A percentile compares a stretch with the other conserved stretches of the same genome.
Conservation (phyloP, 202 grass and related monocot species). For the Bolboschoenoplectus hybrid region DNA sequence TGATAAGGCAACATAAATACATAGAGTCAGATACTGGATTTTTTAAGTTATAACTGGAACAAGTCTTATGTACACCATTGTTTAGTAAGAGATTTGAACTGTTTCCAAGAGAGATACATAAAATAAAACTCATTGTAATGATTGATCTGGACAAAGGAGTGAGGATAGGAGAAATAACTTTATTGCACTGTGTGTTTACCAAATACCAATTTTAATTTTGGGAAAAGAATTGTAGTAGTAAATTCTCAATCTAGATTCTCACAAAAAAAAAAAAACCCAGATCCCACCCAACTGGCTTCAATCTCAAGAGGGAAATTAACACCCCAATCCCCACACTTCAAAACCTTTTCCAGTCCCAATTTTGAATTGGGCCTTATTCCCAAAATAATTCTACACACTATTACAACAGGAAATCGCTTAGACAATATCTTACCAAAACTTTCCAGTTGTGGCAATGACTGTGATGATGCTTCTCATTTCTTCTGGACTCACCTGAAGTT, state of each 20-base stretch:
- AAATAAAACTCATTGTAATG: not conserved
- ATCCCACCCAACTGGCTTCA: not conserved
- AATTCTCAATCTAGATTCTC: not conserved
- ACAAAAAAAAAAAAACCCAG: not conserved
- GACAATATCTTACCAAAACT: slow-evolving; percentile 75
- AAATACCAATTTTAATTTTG: slow-evolving; percentile 18
- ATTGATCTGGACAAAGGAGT: not conserved
- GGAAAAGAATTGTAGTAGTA: not conserved
- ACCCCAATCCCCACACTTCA: not conserved
- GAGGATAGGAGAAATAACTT: not conserved
- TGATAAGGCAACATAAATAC: slow-evolving; percentile 51
- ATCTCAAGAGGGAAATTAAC: not conserved
- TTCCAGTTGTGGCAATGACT: slow-evolving; percentile 78
- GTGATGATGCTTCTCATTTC: slow-evolving; percentile 86
- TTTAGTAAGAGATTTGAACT: not conserved
- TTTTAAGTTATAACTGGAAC: not conserved
- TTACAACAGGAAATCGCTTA: slow-evolving; percentile 5
- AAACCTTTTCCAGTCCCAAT: not conserved
- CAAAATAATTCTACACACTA: slow-evolving; percentile 12
- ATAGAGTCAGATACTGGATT: slow-evolving; percentile 22
- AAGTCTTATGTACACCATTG: not conserved
- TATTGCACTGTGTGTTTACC: not conserved
- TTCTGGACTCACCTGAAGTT: slow-evolving; percentile 57
- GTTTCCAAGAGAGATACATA: not conserved
- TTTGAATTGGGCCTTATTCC: not conserved